phyloP scores from a whole-genome alignment of 1,139 yeast species.

The Waltiozyma sp. region DNA sequence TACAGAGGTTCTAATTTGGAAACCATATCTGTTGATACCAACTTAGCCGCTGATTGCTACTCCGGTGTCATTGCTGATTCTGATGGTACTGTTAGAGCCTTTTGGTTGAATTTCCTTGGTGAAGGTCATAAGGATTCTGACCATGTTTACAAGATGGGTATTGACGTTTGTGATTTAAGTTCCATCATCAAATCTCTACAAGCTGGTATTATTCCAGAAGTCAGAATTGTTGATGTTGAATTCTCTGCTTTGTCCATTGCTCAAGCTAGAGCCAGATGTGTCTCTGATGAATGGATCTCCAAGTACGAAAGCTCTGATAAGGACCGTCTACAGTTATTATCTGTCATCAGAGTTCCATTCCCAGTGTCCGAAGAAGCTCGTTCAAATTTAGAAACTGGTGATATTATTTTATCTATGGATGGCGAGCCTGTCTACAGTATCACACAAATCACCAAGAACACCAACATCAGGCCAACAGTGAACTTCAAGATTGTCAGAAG shows the following conservation, averaged over 20 bases:
- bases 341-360: constrained; percentile 60
- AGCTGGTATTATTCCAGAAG: constrained; percentile 38
- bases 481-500: constrained; percentile 58
- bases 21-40: constrained; percentile 64
- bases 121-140: constrained; percentile 51
- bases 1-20: constrained; percentile 82
- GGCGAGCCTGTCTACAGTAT: constrained; percentile 52
- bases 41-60: constrained; percentile 61
- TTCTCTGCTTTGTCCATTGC: constrained; percentile 57
- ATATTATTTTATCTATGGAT: constrained; percentile 62
- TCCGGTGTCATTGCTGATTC: constrained; percentile 73
- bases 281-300: constrained; percentile 71
- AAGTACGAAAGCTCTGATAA: constrained; percentile 47
- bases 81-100: constrained; percentile 71
- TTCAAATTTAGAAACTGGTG: constrained; percentile 43
- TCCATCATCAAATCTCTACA: constrained; percentile 47
- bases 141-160: constrained; percentile 65
- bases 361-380: constrained; percentile 26
- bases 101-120: constrained; percentile 78
- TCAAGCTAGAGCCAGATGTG: constrained; percentile 78
- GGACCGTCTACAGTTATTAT: constrained; percentile 62
- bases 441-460: constrained; percentile 39
- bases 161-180: constrained; percentile 56
- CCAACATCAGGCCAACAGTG: constrained; percentile 25
- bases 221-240: constrained; percentile 70